Percentiles rank a stretch among this genome's conserved stretches.
Evolutionary conservation across 768 basidiomycete species (phyloP).

Genomic region (Kwoniella dendrophila): DNA sequence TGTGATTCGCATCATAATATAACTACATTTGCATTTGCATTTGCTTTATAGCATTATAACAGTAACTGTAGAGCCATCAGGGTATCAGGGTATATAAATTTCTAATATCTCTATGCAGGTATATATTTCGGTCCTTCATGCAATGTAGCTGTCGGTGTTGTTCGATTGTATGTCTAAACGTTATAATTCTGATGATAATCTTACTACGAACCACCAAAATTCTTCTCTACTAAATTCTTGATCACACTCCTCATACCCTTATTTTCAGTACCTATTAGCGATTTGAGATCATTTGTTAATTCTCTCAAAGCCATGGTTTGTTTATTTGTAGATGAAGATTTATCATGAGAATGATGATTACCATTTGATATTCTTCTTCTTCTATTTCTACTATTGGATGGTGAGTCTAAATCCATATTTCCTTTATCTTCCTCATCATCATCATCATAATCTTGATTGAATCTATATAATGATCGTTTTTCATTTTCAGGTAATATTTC

Average conservation of each 20-base stretch:
- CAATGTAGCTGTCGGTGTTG: not conserved
- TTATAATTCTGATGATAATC: not conserved
- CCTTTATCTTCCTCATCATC: constrained; percentile 12
- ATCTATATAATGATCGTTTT: not conserved
- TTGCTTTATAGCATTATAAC: too few relatives aligned
- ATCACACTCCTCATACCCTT: constrained; percentile 13
- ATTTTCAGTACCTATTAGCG: constrained; percentile 8
- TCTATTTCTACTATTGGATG: not conserved
- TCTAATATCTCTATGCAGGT: too few relatives aligned
- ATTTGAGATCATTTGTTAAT: constrained; percentile 19
- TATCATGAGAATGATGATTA: not conserved
- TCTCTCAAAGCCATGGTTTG: constrained; percentile 21
- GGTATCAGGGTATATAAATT: too few relatives aligned
- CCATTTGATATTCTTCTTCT: not conserved
- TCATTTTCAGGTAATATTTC: constrained; percentile 16
- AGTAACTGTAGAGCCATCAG: too few relatives aligned
- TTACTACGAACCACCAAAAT: constrained; percentile 12
- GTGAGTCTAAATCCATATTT: constrained; percentile 17
- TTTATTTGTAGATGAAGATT: not conserved
- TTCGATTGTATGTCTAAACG: not conserved
- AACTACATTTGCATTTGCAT: too few relatives aligned
- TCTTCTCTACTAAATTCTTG: constrained; percentile 4
- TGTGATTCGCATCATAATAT: too few relatives aligned
- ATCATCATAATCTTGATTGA: too few relatives aligned
- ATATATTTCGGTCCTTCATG: too few relatives aligned